These are phyloP conservation scores for Wickerhamomyces sp. DNA, from an alignment of 1,139 yeast species.

Conservation along the genomic window DNA sequence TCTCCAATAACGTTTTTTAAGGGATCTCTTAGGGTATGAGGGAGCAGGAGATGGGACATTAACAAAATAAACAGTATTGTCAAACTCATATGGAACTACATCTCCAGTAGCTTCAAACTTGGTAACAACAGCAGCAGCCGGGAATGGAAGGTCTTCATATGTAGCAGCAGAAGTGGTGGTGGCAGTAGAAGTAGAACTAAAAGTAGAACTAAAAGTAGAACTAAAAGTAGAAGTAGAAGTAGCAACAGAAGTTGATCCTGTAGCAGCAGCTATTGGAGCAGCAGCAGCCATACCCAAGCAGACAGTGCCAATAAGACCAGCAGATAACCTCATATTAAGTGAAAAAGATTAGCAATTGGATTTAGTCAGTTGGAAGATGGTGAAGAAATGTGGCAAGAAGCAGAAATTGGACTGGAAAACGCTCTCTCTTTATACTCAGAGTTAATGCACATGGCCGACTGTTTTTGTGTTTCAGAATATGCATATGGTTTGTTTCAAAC, in stretches of 20 bases:
- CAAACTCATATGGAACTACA: not conserved
- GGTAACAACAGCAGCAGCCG: not conserved
- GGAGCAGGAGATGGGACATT: not conserved
- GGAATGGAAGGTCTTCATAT: not conserved
- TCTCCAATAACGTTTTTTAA: not conserved
- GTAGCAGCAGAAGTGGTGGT: not conserved
- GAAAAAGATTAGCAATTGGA: not conserved
- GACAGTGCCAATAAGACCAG: not conserved
- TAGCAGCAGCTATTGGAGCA: not conserved
- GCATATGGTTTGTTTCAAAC: not conserved
- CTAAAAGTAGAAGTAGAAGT: not conserved
- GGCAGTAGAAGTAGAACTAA: not conserved
- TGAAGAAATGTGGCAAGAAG: too few relatives aligned
- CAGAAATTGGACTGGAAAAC: not conserved
- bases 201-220: not conserved
- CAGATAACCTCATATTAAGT: not conserved
- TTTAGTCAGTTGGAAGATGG: too few relatives aligned
- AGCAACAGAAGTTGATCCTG: not conserved
- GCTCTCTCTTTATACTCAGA: not conserved
- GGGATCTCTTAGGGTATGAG: not conserved
- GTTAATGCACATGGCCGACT: not conserved
- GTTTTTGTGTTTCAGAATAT: not conserved
- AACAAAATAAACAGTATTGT: not conserved
- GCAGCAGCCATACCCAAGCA: not conserved
- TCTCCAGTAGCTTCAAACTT: not conserved